phyloP scores from a whole-genome alignment of 768 basidiomycete genomes.

The Dentipellis sp. region DNA sequence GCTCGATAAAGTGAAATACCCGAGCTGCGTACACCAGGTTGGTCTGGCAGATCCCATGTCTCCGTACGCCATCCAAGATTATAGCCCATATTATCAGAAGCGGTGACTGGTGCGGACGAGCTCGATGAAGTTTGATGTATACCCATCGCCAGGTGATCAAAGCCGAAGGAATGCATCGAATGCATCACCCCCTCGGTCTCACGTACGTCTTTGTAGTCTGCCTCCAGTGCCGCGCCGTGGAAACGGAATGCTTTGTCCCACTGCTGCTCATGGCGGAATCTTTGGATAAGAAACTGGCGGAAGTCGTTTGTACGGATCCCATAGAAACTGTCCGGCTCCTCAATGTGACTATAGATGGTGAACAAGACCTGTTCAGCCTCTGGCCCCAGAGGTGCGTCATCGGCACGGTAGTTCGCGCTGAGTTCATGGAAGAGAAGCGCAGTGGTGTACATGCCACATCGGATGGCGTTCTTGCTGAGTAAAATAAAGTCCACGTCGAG shows the following conservation, averaged over 20 bases:
- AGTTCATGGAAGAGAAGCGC: slow-evolving; percentile 86
- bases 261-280: slow-evolving; percentile 87
- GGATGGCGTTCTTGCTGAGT: slow-evolving; percentile 63
- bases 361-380: slow-evolving; percentile 68
- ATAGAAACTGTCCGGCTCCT: slow-evolving; percentile 98
- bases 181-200: slow-evolving; percentile 61
- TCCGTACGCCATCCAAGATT: slow-evolving; percentile 90
- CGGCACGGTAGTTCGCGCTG: slow-evolving; percentile 39
- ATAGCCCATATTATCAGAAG: slow-evolving; percentile 49
- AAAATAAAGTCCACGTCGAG: slow-evolving; percentile 65
- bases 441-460: slow-evolving; percentile 81
- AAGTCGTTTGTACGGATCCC: slow-evolving; percentile 77
- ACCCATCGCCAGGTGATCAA: slow-evolving; percentile 76
- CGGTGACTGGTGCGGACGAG: slow-evolving; percentile 18
- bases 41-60: slow-evolving; percentile 88
- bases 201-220: slow-evolving; percentile 30
- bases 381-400: slow-evolving; percentile 19
- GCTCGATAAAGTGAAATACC: slow-evolving; percentile 67
- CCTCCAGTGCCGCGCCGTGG: slow-evolving; percentile 80
- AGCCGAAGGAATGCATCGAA: slow-evolving; percentile 84
- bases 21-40: slow-evolving; percentile 30
- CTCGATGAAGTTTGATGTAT: slow-evolving; percentile 40
- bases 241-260: slow-evolving; percentile 89
- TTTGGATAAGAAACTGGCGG: slow-evolving; percentile 69
- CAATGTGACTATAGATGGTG: slow-evolving; percentile 89